A percentile compares a stretch with the other conserved stretches of the same genome.
These are phyloP conservation scores for Fraxinus sp. DNA, from an alignment of 305 asterid species.

Conservation along the genomic window DNA sequence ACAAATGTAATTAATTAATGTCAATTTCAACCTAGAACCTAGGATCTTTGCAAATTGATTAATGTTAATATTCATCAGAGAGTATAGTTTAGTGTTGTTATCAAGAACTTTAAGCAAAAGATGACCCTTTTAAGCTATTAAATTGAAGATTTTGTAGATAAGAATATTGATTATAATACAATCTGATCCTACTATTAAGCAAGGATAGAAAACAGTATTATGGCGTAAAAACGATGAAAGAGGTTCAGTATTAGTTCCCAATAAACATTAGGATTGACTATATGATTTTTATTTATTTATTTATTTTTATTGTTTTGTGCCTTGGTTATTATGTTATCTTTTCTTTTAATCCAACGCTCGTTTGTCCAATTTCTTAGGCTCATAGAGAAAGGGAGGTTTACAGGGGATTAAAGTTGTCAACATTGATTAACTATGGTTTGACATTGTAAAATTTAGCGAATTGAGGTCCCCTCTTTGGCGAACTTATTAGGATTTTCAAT, in stretches of 20 bases:
- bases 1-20: conserved; percentile 30
- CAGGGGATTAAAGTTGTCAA: neutral
- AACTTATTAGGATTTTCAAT: neutral
- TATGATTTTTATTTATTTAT: neutral
- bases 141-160: neutral
- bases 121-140: neutral
- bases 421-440: neutral
- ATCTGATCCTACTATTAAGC: neutral
- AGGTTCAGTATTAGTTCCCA: neutral
- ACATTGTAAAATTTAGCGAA: neutral
- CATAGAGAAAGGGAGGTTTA: neutral
- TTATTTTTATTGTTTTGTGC: too few species aligned
- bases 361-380: neutral
- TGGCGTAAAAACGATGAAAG: neutral
- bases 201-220: neutral
- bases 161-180: neutral
- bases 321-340: neutral
- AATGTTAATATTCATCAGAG: neutral
- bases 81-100: neutral
- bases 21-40: conserved; percentile 27
- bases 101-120: neutral
- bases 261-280: neutral
- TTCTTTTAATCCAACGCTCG: neutral
- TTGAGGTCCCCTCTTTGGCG: neutral
- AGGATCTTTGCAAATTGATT: conserved; percentile 36